These are phyloP conservation scores for Oemleria cerasiformis DNA, from an alignment of 306 rosid genomes.

Conservation along the genomic window DNA sequence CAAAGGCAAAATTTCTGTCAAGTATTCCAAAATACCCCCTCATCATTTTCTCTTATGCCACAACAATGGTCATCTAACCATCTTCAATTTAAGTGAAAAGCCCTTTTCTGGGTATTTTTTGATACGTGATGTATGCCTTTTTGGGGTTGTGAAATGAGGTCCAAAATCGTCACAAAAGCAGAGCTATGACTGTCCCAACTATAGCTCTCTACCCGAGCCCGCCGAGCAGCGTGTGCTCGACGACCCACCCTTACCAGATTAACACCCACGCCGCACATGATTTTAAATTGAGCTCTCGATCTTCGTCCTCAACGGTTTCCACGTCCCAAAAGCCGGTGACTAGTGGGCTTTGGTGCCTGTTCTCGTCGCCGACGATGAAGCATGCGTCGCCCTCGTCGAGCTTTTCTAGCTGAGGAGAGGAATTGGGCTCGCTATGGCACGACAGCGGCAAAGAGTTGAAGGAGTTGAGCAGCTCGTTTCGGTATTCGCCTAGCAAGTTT, in stretches of 20 bases:
- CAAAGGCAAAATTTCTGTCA: no score
- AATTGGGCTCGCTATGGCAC: constrained; percentile 51
- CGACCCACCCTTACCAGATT: constrained; percentile 71
- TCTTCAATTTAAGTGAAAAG: background rate
- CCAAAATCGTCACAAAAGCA: background rate
- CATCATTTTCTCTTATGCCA: no score
- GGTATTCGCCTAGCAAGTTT: no score
- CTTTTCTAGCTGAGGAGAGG: constrained; percentile 60
- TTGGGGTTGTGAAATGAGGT: constrained; percentile 9
- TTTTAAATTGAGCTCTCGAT: constrained; percentile 71
- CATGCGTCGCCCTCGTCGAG: constrained; percentile 50
- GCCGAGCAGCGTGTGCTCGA: constrained; percentile 77
- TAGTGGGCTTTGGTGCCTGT: constrained; percentile 77
- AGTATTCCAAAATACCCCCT: no score
- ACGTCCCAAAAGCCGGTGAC: constrained; percentile 64
- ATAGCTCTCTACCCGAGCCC: constrained; percentile 85
- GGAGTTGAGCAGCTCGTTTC: constrained; percentile 72
- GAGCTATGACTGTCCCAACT: constrained; percentile 76
- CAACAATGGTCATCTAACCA: no score
- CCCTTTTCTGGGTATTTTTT: background rate
- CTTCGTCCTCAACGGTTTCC: constrained; percentile 61
- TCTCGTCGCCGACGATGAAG: constrained; percentile 65
- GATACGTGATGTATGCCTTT: background rate
- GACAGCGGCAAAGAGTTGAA: constrained; percentile 68
- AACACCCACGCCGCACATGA: constrained; percentile 63